These are phyloP conservation scores for Punica granatum DNA, from an alignment of 345 rosid genomes.

Conservation along the genomic window DNA sequence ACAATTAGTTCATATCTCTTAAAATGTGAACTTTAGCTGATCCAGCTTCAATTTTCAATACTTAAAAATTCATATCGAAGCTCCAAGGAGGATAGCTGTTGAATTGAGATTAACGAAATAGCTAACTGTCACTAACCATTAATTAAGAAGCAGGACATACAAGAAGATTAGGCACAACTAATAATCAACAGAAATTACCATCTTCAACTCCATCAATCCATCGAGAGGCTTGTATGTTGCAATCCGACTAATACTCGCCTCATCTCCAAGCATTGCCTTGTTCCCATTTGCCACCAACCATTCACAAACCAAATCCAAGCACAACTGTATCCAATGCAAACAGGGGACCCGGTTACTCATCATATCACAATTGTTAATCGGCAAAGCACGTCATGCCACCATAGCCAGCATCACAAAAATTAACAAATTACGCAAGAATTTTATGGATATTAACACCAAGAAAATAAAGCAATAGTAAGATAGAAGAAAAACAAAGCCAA, in stretches of 20 bases:
- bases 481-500: too few relatives aligned
- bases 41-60: background rate
- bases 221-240: conserved; percentile 63
- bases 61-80: background rate
- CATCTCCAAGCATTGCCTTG: conserved; percentile 37
- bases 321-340: conserved; percentile 24
- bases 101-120: background rate
- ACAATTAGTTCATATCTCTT: background rate
- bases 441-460: background rate
- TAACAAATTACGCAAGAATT: background rate
- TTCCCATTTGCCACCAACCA: conserved; percentile 55
- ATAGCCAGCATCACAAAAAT: background rate
- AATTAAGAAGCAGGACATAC: background rate
- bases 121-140: background rate
- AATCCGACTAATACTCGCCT: conserved; percentile 44
- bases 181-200: conserved; percentile 37
- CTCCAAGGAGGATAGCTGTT: background rate
- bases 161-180: background rate
- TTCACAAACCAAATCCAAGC: conserved; percentile 47
- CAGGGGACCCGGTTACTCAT: background rate
- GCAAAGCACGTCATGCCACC: background rate
- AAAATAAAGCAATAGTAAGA: background rate
- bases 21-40: background rate
- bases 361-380: background rate
- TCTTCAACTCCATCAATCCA: conserved; percentile 69